Conservation (phyloP, 495 filamentous ascomycete species). For the Penicillium fimorum region DNA sequence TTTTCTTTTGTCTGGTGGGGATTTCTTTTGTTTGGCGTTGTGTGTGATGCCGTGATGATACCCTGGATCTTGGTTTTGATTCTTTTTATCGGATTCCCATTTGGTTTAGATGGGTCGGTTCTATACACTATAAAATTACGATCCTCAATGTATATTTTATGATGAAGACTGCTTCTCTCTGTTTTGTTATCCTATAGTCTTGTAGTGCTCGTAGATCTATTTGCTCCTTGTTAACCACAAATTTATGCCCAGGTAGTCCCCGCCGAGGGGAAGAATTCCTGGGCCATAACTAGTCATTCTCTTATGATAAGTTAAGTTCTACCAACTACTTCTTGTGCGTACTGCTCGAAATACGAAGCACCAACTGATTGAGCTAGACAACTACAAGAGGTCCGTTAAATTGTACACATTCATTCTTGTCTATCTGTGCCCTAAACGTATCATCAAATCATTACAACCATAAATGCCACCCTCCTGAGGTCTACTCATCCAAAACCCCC, state of each 20-base stretch:
- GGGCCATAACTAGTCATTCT: no score
- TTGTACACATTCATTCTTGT: background rate
- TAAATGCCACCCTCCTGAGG: background rate
- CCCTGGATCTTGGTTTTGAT: conserved; percentile 13
- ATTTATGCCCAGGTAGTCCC: background rate
- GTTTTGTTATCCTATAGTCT: background rate
- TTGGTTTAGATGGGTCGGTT: conserved; percentile 10
- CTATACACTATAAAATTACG: conserved; percentile 12
- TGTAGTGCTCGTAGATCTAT: background rate
- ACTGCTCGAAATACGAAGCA: background rate
- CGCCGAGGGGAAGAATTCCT: no score
- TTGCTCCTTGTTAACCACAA: no score
- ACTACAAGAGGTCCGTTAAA: background rate
- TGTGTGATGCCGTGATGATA: conserved; percentile 14
- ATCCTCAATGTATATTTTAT: conserved; percentile 15
- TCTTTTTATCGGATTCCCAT: conserved; percentile 7
- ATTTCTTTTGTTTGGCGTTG: conserved; percentile 12
- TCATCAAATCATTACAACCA: conserved; percentile 1
- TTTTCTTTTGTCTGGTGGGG: conserved; percentile 2
- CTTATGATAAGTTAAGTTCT: background rate
- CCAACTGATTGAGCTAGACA: no score
- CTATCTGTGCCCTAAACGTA: background rate
- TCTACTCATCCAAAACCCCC: conserved; percentile 50
- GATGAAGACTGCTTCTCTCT: background rate
- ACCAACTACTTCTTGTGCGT: background rate